phyloP scores from a whole-genome alignment of 352 stramenopile genomes.

The Globisporangium orthogonon region DNA sequence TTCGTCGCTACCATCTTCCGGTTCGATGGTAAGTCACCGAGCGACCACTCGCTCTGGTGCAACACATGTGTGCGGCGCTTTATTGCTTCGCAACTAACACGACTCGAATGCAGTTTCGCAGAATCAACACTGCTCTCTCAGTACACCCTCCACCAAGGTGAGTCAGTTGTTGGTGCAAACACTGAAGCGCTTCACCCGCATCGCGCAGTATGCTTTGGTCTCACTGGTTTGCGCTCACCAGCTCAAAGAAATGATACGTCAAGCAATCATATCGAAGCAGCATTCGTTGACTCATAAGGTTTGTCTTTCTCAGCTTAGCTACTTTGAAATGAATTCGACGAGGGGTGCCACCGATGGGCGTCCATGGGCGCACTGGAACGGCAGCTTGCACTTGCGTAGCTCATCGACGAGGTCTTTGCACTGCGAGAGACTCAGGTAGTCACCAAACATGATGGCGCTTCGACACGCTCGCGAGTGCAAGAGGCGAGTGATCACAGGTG shows the following conservation, averaged over 20 bases:
- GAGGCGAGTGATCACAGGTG: constrained; percentile 74
- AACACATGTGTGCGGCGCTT: neutral
- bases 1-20: constrained; percentile 38
- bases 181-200: no score
- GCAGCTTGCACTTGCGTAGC: constrained; percentile 69
- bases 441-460: constrained; percentile 92
- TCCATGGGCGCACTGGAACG: constrained; percentile 90
- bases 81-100: neutral
- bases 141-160: constrained; percentile 22
- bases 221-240: neutral
- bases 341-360: constrained; percentile 87
- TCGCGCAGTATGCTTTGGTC: no score
- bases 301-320: neutral
- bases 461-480: constrained; percentile 87
- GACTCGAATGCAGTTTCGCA: constrained; percentile 29
- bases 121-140: constrained; percentile 51
- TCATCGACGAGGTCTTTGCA: constrained; percentile 66
- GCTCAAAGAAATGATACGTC: neutral
- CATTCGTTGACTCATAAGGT: no score
- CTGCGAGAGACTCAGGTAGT: constrained; percentile 61
- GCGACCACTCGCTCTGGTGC: no score
- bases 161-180: neutral
- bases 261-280: no score
- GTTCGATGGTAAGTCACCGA: constrained; percentile 37
- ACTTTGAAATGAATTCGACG: constrained; percentile 38